phyloP scores from a whole-genome alignment of 2,329 filamentous ascomycete species.

The Gremmenia infestans region DNA sequence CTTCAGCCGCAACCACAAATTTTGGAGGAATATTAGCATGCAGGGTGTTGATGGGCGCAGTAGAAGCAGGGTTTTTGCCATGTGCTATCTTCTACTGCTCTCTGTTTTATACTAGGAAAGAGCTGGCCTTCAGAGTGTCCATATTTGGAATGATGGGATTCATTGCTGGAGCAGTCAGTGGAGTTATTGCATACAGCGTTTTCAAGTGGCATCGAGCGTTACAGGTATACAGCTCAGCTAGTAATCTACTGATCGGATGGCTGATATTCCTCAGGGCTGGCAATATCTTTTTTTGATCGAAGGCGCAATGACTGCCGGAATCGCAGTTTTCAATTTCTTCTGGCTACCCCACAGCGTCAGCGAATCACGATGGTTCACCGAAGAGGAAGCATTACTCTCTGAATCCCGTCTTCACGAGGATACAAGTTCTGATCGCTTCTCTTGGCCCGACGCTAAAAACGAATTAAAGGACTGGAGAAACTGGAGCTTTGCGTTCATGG shows the following conservation, averaged over 20 bases:
- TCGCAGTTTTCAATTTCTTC: no score
- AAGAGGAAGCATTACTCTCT: constrained; percentile 5
- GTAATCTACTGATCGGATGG: no score
- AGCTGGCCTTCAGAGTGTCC: constrained; percentile 11
- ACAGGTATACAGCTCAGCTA: no score
- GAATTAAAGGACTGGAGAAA: constrained; percentile 15
- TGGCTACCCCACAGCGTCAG: neutral
- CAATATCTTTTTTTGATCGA: no score
- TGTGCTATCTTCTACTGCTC: constrained; percentile 26
- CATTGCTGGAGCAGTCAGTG: constrained; percentile 45
- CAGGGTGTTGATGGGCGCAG: constrained; percentile 24
- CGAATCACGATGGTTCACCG: constrained; percentile 4
- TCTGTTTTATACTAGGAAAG: constrained; percentile 25
- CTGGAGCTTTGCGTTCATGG: constrained; percentile 10
- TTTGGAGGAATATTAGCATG: constrained; percentile 23
- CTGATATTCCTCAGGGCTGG: no score
- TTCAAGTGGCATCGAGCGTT: no score
- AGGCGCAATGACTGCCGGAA: no score
- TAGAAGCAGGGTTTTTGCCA: constrained; percentile 28
- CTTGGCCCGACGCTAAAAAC: constrained; percentile 16
- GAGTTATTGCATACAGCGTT: constrained; percentile 36
- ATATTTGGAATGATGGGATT: constrained; percentile 8
- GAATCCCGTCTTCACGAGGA: neutral
- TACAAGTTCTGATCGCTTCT: no score
- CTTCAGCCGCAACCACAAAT: constrained; percentile 18